phyloP scores from a whole-genome alignment of 345 rosid species.

The Erodium maritimum region DNA sequence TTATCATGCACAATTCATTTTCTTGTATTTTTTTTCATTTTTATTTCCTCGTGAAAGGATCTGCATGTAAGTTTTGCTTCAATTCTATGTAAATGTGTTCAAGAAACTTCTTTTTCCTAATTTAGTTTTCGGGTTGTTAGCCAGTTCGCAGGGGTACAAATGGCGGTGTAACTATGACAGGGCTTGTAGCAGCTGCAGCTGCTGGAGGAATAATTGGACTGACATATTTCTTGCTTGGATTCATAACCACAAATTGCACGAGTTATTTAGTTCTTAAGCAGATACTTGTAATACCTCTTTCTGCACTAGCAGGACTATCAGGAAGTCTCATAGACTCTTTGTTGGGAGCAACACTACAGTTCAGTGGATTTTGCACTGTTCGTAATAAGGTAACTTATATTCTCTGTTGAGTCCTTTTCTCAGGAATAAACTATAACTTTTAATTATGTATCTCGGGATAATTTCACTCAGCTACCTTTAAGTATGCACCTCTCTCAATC shows the following conservation, averaged over 20 bases:
- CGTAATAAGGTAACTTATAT: slow-evolving; percentile 54
- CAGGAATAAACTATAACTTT: neutral
- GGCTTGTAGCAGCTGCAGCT: slow-evolving; percentile 72
- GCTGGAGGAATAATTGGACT: slow-evolving; percentile 72
- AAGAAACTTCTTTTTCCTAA: neutral
- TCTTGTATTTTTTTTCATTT: neutral
- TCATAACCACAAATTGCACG: slow-evolving; percentile 52
- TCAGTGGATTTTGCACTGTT: slow-evolving; percentile 90
- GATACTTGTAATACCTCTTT: slow-evolving; percentile 60
- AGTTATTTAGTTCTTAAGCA: slow-evolving; percentile 48
- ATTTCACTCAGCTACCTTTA: no score
- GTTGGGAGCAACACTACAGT: slow-evolving; percentile 86
- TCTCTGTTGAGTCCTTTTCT: slow-evolving; percentile 3
- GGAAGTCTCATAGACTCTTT: slow-evolving; percentile 85
- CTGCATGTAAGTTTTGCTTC: neutral
- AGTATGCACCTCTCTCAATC: no score
- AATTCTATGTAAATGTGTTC: neutral
- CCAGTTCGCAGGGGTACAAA: slow-evolving; percentile 87
- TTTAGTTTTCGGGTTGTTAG: slow-evolving; percentile 26
- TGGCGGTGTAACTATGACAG: slow-evolving; percentile 80
- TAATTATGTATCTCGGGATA: no score
- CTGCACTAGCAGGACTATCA: slow-evolving; percentile 60
- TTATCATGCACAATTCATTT: neutral
- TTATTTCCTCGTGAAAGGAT: neutral
- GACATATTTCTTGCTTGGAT: slow-evolving; percentile 52